Evolutionary conservation across 1,284 basidiomycete species (phyloP).

Genomic region (Trichosporon ovoides): DNA sequence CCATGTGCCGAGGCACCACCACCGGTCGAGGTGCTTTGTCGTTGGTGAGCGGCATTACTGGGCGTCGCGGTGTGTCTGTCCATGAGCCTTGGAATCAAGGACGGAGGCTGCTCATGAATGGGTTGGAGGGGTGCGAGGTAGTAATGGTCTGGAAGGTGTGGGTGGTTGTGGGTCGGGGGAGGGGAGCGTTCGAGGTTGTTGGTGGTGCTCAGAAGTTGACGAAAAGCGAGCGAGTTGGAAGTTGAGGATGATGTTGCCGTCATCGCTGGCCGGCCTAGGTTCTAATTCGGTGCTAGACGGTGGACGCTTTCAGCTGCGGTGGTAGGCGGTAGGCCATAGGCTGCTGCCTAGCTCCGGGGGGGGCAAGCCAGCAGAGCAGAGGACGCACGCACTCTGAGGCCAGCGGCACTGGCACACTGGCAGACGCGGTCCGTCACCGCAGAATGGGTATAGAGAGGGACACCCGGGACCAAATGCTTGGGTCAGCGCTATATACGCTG

Average conservation of each 20-base stretch:
- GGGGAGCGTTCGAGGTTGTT: not conserved
- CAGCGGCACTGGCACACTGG: too few relatives aligned
- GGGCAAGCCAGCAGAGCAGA: too few relatives aligned
- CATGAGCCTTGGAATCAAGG: not conserved
- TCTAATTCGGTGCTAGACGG: not conserved
- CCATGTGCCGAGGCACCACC: not conserved
- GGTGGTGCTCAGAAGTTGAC: not conserved
- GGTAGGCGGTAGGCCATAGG: not conserved
- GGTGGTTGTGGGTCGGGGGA: not conserved
- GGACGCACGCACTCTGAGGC: too few relatives aligned
- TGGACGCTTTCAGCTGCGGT: too few relatives aligned
- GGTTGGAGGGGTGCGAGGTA: not conserved
- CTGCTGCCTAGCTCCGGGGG: too few relatives aligned
- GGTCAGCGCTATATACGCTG: not conserved
- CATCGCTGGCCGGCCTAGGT: not conserved
- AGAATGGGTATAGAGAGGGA: too few relatives aligned
- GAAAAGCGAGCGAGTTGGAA: conserved; percentile 3
- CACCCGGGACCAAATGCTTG: not conserved
- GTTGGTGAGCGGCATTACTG: not conserved
- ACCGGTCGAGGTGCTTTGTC: not conserved
- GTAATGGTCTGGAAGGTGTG: not conserved
- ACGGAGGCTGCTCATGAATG: conserved; percentile 4
- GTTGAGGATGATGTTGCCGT: conserved; percentile 1
- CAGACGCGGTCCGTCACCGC: too few relatives aligned
- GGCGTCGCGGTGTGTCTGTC: not conserved